Evolutionary conservation across 1,284 basidiomycete species (phyloP), one percentile per base, ranked within the genome.

Genomic region (Apiotrichum montevideense): DNA sequence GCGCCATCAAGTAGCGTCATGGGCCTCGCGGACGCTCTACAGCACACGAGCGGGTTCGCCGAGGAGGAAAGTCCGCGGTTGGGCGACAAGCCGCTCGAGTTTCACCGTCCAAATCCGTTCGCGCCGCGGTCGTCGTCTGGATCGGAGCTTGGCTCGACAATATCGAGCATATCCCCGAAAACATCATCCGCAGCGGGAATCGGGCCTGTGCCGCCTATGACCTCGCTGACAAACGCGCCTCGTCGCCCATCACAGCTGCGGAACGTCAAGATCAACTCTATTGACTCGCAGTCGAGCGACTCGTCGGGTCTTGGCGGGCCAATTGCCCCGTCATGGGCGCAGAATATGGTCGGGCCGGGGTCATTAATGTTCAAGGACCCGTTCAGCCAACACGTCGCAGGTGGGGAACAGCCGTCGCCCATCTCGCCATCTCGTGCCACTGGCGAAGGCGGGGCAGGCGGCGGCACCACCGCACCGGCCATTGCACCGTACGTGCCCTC

Each of bases 221-320:
- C 2, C 33, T 14, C 40, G 4, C n/a, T 43, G 11, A 61, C 57
- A 14, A 52, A 70, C 53, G 34, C 68, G 40, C 74, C 75, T 4
- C 65, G 76, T 9, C 66, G 76, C 7, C 75, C 76, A 3, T 75
- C 73, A 4, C 73, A 75, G 45, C 60, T 78, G 1, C 63, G 74
- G 4, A 74, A 75, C 51, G 66, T 76, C 47, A 73, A 72, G 54
- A 67, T 68, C 46, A 67, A 67, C 32, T 70, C 69, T 8, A 44
- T 66, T 5, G 69, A 67, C 42, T 71, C 67, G 29, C 61, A 68
- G 21, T 51, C 50, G 46, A 68, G 54, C 34, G 67, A 67, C 21
- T 46, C 49, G 14, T 48, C 54, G 9, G 62, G 59, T 32, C 45
- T 66, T 39, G 67, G 66, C 2, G 46, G 46, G 10, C 66, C 69